phyloP scores from a whole-genome alignment of 2,329 filamentous ascomycete species.

The Exophiala phaeomuriformis region DNA sequence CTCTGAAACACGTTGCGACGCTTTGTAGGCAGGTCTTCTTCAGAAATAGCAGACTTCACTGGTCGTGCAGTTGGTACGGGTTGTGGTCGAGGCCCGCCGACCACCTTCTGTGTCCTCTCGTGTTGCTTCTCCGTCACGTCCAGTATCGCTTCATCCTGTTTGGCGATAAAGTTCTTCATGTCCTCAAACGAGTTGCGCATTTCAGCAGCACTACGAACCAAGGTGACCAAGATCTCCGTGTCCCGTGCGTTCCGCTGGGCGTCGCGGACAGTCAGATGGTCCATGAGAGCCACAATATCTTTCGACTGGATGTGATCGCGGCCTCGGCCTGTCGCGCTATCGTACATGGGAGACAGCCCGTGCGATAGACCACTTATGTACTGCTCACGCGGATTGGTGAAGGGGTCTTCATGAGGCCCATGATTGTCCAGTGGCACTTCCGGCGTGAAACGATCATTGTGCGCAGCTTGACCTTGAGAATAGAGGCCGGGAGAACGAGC shows the following conservation, averaged over 20 bases:
- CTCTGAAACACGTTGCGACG: slow-evolving; percentile 90
- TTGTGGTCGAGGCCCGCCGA: slow-evolving; percentile 79
- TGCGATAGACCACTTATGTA: slow-evolving; percentile 78
- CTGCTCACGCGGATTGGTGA: slow-evolving; percentile 57
- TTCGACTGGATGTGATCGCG: slow-evolving; percentile 91
- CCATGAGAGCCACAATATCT: slow-evolving; percentile 95
- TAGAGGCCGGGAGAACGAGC: slow-evolving; percentile 23
- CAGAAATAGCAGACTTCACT: slow-evolving; percentile 43
- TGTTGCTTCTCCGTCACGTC: slow-evolving; percentile 80
- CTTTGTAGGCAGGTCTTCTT: slow-evolving; percentile 61
- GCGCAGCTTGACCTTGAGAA: slow-evolving; percentile 8
- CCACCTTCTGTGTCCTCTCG: slow-evolving; percentile 72
- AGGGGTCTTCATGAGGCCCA: slow-evolving; percentile 52
- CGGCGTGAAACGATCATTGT: slow-evolving; percentile 16
- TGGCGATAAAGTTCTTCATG: slow-evolving; percentile 83
- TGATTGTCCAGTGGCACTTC: slow-evolving; percentile 5
- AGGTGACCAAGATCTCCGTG: slow-evolving; percentile 88
- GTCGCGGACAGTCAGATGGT: slow-evolving; percentile 94
- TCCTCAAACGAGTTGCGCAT: slow-evolving; percentile 96
- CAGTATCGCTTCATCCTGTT: slow-evolving; percentile 85
- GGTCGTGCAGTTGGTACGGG: slow-evolving; percentile 56
- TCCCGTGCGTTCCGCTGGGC: slow-evolving; percentile 93
- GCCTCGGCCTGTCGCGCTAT: slow-evolving; percentile 76
- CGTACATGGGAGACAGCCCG: slow-evolving; percentile 88
- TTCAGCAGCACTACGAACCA: slow-evolving; percentile 88